Evolutionary conservation across 352 stramenopile species (phyloP), one percentile per base, ranked within the genome.

Genomic region (Globisporangium takayamanum): DNA sequence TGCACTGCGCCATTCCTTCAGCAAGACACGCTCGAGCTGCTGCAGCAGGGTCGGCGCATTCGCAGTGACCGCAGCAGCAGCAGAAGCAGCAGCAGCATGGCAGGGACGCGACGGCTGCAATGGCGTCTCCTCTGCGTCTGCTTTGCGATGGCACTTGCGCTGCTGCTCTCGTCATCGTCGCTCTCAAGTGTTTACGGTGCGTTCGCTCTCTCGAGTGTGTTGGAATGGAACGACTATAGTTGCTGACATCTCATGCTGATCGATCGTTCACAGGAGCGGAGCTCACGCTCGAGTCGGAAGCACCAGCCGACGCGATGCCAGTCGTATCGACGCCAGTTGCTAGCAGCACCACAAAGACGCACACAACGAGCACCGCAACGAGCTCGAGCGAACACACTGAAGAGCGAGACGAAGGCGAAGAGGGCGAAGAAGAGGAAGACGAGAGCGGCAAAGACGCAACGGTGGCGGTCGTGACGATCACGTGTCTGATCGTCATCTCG

Each of bases 391-490:
- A 44, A 10, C 30, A 11, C 16, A 5, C 28, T 22, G 50, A 37
- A 1, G 22, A 20, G 41, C 44, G 59, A 63, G 50, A 52, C 39
- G 58, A 63, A 41, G 64, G 28, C 22, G 33, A 41, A 15, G 50
- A 64, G 20, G 55, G 53, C 39, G 58, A 63, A 41, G 33, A 41
- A 15, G 50, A 64, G 20, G 55, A 63, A 36, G 33, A 41, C 14
- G 50, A 64, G 20, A 58, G 50, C 2, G 62, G 67, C 3, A 72
- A 64, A 20, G 66, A 76, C 28, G 76, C 74, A 5, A 57, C 74
- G 0, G 74, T 84, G 20, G 76, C 73, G 0, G 66, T 72, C 1
- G 70, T 84, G 25, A 82, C 73, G 36, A 87, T 89, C 69, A 76
- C 78, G 25, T 62, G 57, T 39, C 65, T 88, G 37, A 79, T 88